Percentiles rank a stretch among this genome's conserved stretches.
These are phyloP conservation scores for Scutellospora calospora DNA, from an alignment of 371 early-diverging fungal species.

Conservation along the genomic window DNA sequence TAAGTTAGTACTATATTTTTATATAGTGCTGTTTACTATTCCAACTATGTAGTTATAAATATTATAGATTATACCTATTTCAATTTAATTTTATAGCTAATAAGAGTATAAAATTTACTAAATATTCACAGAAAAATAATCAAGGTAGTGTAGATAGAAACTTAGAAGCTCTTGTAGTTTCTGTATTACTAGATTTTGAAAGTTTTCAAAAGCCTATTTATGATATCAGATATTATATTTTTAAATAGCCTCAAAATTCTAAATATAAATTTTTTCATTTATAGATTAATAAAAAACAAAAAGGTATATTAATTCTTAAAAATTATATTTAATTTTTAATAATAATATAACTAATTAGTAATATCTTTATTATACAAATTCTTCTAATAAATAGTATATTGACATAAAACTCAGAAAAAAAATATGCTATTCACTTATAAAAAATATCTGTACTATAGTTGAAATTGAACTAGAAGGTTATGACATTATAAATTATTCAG, in stretches of 20 bases:
- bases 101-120: background rate
- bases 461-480: too few relatives aligned
- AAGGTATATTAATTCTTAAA: background rate
- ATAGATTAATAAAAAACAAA: background rate
- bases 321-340: background rate
- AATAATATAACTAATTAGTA: too few relatives aligned
- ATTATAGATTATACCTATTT: background rate
- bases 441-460: too few relatives aligned
- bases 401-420: too few relatives aligned
- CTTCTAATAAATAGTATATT: too few relatives aligned
- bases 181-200: background rate
- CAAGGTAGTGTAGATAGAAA: background rate
- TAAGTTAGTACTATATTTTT: too few relatives aligned
- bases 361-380: too few relatives aligned
- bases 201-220: background rate
- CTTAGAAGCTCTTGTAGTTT: background rate
- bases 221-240: background rate
- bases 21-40: background rate
- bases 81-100: background rate
- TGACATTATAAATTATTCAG: background rate
- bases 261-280: background rate
- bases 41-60: background rate
- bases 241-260: background rate
- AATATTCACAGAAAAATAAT: background rate
- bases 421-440: too few relatives aligned